Base-by-base conservation (phyloP, 1,284 basidiomycete genomes). In the Cutaneotrichosporon arboriforme region DNA sequence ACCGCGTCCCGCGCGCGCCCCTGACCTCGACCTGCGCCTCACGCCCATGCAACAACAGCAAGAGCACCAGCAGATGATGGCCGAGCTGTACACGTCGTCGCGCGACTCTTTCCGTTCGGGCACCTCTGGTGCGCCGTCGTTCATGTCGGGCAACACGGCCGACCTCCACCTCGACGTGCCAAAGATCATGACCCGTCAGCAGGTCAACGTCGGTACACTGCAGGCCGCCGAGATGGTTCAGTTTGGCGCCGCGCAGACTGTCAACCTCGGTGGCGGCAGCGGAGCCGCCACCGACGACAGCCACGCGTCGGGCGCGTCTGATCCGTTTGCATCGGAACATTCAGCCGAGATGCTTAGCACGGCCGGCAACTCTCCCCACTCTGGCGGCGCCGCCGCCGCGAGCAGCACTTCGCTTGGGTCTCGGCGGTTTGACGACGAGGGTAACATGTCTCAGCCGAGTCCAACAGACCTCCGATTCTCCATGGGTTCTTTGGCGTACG, bases 211-310 rank as follows among this genome's bases (percentile, higher is more conserved):
- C 35, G 74, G 73, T 9, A 56, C 67, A 23, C 57, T 73, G 13
- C 74, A 76, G 52, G 64, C 72, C 33, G 74, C 74, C 47, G 74
- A 75, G 52, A 63, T 77, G 33, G 70, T 76, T 0, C 67, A 72
- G 34, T 61, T 75, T 37, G 65, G 64, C n/a, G 40, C n/a, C 5
- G 31, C 17, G 4, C 39, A 49, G 10, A 15, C 20, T 13, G 47
- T 33, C 17, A 33, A 15, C 13, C 26, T 39, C 9, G 33, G 21
- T 15, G n/a, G 21, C 43, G n/a, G 26, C 8, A n/a, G 17, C 26
- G 34, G 26, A 18, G 15, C 44, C 26, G 18, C 21, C 21, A 44
- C 21, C 34, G 45, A 38, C 35, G 42, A 44, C 34, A 36, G 37
- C 22, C 36, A 37, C 12, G 38, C 20, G 14, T 48, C 46, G 2